phyloP scores from a whole-genome alignment of 2,329 filamentous ascomycete genomes.

The Colletotrichum lupini region DNA sequence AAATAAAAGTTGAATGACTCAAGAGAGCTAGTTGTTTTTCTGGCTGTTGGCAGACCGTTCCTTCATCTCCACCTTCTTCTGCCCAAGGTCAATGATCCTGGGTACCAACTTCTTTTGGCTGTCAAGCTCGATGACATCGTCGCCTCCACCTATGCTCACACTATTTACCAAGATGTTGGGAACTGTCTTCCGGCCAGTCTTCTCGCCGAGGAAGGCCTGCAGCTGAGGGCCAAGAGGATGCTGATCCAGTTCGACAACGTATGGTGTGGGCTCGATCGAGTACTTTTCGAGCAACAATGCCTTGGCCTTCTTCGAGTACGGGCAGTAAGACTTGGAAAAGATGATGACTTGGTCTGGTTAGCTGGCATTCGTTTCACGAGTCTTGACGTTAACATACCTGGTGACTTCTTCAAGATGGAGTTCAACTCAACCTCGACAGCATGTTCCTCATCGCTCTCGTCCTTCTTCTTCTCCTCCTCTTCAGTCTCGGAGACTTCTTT shows the following conservation, averaged over 20 bases:
- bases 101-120: slow-evolving; percentile 72
- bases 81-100: slow-evolving; percentile 79
- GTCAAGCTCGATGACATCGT: slow-evolving; percentile 83
- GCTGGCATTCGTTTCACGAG: slow-evolving; percentile 13
- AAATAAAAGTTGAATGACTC: slow-evolving; percentile 6
- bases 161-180: slow-evolving; percentile 93
- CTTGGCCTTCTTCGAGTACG: slow-evolving; percentile 87
- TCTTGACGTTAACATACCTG: slow-evolving; percentile 66
- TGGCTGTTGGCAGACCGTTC: slow-evolving; percentile 52
- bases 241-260: slow-evolving; percentile 89
- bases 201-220: slow-evolving; percentile 76
- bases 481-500: slow-evolving; percentile 48
- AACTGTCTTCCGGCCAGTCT: slow-evolving; percentile 86
- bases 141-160: slow-evolving; percentile 88
- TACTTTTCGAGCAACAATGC: slow-evolving; percentile 86
- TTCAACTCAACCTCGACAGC: slow-evolving; percentile 79
- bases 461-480: slow-evolving; percentile 50
- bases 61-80: slow-evolving; percentile 68
- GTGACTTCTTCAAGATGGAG: slow-evolving; percentile 83
- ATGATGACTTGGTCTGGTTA: slow-evolving; percentile 76
- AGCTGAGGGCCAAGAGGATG: slow-evolving; percentile 79
- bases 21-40: slow-evolving; percentile 24
- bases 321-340: slow-evolving; percentile 96
- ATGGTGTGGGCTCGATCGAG: slow-evolving; percentile 82
- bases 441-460: slow-evolving; percentile 68